Evolutionary conservation across 768 basidiomycete species (phyloP), one percentile per base, ranked within the genome.

Genomic region (Porphyrellus cyaneotinctus): DNA sequence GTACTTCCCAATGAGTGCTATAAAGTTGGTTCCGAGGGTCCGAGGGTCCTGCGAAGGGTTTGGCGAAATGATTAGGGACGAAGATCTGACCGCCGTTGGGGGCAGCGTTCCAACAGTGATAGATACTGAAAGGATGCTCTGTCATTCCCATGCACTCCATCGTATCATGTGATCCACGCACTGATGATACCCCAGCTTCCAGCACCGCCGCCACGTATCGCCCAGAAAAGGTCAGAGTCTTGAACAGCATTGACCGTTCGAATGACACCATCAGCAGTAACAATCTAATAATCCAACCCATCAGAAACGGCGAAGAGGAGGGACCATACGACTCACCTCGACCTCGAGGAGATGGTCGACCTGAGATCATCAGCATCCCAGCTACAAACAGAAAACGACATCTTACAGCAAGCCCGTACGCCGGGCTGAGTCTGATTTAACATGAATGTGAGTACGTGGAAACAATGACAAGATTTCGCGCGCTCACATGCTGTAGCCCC

Each of bases 181-280:
- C 61, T 71, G 22, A 80, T 68, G 38, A 80, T 69, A 22, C 76
- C 80, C 56, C 67, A 81, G 11, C 73, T 79, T 14, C 78, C 75
- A 1, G 76, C 78, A 4, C 80, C 80, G 5, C 75, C 78, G 0
- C 79, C 80, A 36, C 80, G 70, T 22, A 81, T 57, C 0, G 81
- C 81, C 75, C 78, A 82, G 62, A 78, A 81, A 0, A 82, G 68
- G 47, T 81, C 77, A 8, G 67, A 15, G 57, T 79, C 68, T 42
- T 70, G 65, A 52, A 67, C 65, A 0, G 62, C 57, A 57, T 80
- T 82, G 31, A 70, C 73, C 2, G 57, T 71, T 41, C 75, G 62
- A 32, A 70, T 54, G 2, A 64, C 51, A 9, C 78, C 79, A 41
- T 70, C 64, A 0, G 79, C 65, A 18, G 69, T 75, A 10, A 81